Conservation (phyloP, 2,329 filamentous ascomycete species). For the Fusarium sp. region DNA sequence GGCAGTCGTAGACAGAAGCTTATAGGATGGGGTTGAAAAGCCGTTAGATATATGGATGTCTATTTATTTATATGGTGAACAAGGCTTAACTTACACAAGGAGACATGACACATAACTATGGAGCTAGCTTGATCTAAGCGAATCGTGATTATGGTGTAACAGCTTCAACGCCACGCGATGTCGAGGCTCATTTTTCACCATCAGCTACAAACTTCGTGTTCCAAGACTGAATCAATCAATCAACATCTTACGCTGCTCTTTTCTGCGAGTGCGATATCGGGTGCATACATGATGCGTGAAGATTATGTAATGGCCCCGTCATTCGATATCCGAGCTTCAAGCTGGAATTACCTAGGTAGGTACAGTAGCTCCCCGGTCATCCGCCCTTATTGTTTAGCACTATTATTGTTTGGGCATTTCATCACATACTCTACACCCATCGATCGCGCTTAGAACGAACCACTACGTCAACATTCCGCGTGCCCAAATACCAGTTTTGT, state of each 20-base stretch:
- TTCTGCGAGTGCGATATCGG: slow-evolving; percentile 25
- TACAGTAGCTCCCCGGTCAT: slow-evolving; percentile 1
- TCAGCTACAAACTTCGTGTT: not conserved
- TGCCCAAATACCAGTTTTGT: not conserved
- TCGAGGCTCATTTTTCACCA: not conserved
- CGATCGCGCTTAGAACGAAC: slow-evolving; percentile 21
- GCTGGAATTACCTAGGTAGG: not conserved
- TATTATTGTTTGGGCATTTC: slow-evolving; percentile 18
- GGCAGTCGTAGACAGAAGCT: not conserved
- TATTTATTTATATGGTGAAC: not conserved
- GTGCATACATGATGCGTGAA: not conserved
- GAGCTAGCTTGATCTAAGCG: not conserved
- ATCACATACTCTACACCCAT: slow-evolving; percentile 4
- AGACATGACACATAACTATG: not conserved
- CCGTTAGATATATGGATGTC: not conserved
- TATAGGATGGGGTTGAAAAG: slow-evolving; percentile 10
- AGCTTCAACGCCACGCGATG: not conserved
- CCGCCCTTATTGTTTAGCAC: not conserved
- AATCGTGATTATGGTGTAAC: slow-evolving; percentile 1
- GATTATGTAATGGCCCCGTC: slow-evolving; percentile 37
- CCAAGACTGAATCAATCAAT: not conserved
- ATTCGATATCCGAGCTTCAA: slow-evolving; percentile 32
- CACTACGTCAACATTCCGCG: slow-evolving; percentile 31
- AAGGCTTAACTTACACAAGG: not conserved
- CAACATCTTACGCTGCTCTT: not conserved